Evolutionary conservation across 176 grass and related monocot genomes (phyloP).

Genomic region (Zizania latifolia): DNA sequence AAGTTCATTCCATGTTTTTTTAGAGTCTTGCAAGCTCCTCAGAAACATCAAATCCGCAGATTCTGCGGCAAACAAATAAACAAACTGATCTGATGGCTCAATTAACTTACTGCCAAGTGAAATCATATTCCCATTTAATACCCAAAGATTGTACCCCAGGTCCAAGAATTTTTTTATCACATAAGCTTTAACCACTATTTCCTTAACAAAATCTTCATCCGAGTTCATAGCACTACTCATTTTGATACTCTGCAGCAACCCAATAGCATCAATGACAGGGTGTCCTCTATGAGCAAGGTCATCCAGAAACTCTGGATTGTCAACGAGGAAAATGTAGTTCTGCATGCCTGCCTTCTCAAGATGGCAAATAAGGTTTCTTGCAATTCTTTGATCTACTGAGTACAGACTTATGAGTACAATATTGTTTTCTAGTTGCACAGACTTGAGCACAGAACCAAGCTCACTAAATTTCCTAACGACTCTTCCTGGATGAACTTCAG

Average conservation of each 20-base stretch:
- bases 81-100: slow-evolving; percentile 49
- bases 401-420: slow-evolving; percentile 67
- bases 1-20: slow-evolving; percentile 54
- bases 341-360: slow-evolving; percentile 57
- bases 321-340: slow-evolving; percentile 67
- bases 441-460: slow-evolving; percentile 60
- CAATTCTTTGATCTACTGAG: slow-evolving; percentile 30
- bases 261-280: slow-evolving; percentile 56
- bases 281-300: slow-evolving; percentile 89
- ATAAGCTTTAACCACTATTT: slow-evolving; percentile 55
- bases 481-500: slow-evolving; percentile 55
- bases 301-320: slow-evolving; percentile 53
- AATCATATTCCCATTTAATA: slow-evolving; percentile 80
- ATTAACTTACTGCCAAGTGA: slow-evolving; percentile 41
- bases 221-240: slow-evolving; percentile 19
- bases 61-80: slow-evolving; percentile 52
- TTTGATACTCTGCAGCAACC: slow-evolving; percentile 38
- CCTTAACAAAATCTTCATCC: slow-evolving; percentile 39
- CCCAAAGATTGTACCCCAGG: slow-evolving; percentile 72
- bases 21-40: slow-evolving; percentile 48
- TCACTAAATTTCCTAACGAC: slow-evolving; percentile 47
- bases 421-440: slow-evolving; percentile 44
- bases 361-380: slow-evolving; percentile 90
- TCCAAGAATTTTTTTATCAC: slow-evolving; percentile 64
- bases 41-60: slow-evolving; percentile 57